Conservation (phyloP, 768 basidiomycete genomes). For the Phanerodontia chrysosporium region DNA sequence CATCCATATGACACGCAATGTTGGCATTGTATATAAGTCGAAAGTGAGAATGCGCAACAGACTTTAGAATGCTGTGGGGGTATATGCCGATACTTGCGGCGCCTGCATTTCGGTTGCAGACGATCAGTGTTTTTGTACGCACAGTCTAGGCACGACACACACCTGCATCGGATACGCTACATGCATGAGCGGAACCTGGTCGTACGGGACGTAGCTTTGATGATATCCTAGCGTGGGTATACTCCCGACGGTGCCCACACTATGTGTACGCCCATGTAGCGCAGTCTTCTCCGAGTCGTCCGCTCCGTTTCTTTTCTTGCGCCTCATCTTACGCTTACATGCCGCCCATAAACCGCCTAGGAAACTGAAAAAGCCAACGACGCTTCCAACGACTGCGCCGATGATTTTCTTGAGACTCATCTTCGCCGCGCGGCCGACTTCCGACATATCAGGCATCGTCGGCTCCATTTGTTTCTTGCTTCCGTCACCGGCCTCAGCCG, state of each 20-base stretch:
- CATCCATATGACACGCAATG: too few relatives aligned
- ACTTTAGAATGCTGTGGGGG: background rate
- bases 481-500: background rate
- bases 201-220: background rate
- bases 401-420: conserved; percentile 4
- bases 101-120: background rate
- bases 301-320: background rate
- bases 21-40: too few relatives aligned
- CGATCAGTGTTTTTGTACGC: background rate
- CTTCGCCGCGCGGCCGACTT: background rate
- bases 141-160: background rate
- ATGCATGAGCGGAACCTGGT: background rate
- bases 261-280: background rate
- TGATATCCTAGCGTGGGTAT: background rate
- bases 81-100: background rate
- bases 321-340: background rate
- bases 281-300: background rate
- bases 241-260: background rate
- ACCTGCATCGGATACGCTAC: background rate
- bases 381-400: conserved; percentile 2
- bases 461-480: background rate
- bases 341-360: conserved; percentile 4
- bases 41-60: too few relatives aligned
- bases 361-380: conserved; percentile 1
- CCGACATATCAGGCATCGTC: background rate